A percentile compares a stretch with the other conserved stretches of the same genome.
phyloP scores from a whole-genome alignment of 179 eudicot species.

The Silene coronaria region DNA sequence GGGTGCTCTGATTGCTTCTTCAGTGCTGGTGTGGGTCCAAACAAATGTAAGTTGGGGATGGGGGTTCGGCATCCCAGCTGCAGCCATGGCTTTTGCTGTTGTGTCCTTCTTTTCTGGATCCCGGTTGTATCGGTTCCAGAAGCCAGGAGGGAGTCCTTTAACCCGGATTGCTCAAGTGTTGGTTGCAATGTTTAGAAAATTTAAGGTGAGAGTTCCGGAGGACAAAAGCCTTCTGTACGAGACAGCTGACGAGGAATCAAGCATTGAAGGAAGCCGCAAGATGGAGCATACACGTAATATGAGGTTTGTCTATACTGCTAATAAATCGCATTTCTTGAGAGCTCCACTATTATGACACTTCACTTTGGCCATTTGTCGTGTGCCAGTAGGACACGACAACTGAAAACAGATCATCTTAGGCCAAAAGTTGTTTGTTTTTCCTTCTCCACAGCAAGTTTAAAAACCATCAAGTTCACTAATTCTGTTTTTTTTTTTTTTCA shows the following conservation, averaged over 20 bases:
- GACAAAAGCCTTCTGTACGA: constrained; percentile 40
- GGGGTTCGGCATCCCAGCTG: constrained; percentile 66
- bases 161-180: constrained; percentile 49
- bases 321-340: background rate
- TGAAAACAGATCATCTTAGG: too few species aligned
- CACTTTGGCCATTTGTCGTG: too few species aligned
- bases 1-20: constrained; percentile 24
- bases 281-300: constrained; percentile 44
- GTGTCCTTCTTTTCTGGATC: constrained; percentile 15
- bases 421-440: too few species aligned
- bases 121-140: constrained; percentile 5
- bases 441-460: too few species aligned
- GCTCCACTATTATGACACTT: background rate
- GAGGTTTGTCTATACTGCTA: constrained; percentile 26
- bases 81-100: constrained; percentile 51
- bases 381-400: too few species aligned
- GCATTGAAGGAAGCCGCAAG: constrained; percentile 52
- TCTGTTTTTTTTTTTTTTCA: background rate
- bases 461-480: background rate
- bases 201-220: constrained; percentile 33
- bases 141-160: constrained; percentile 47
- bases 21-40: constrained; percentile 53
- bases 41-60: constrained; percentile 52
- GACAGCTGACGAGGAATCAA: constrained; percentile 41
- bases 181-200: constrained; percentile 43